Evolutionary conservation across 176 grass and related monocot species (phyloP).

Genomic region (Triticum dicoccoides): DNA sequence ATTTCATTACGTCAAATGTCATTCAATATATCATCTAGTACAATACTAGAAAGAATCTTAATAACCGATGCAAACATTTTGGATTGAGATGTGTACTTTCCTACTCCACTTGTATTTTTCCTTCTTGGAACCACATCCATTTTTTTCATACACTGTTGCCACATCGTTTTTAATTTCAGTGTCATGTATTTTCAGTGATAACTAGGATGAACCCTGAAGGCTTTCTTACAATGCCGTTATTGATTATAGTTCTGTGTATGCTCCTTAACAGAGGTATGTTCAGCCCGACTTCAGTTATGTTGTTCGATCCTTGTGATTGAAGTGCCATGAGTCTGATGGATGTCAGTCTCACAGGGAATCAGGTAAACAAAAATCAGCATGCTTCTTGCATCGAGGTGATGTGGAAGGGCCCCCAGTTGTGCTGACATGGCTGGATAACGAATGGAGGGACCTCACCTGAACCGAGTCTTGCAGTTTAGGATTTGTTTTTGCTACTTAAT

Average conservation of each 20-base stretch:
- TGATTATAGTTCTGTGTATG: not conserved
- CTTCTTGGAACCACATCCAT: not conserved
- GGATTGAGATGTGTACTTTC: not conserved
- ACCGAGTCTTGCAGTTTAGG: not conserved
- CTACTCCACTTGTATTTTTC: not conserved
- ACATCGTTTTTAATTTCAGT: not conserved
- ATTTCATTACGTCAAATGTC: not conserved
- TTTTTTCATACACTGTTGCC: not conserved
- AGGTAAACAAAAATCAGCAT: not conserved
- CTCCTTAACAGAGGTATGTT: slow-evolving; percentile 4
- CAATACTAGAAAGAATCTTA: not conserved
- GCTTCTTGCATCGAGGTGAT: not conserved
- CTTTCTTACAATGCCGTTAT: not conserved
- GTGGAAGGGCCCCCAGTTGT: not conserved
- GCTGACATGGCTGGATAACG: slow-evolving; percentile 1
- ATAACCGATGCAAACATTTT: not conserved
- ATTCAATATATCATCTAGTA: too few species aligned
- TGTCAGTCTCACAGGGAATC: not conserved
- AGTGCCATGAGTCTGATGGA: not conserved
- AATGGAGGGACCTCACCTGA: not conserved
- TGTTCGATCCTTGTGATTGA: not conserved
- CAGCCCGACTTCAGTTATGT: not conserved
- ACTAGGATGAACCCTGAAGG: not conserved
- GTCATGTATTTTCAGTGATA: not conserved
- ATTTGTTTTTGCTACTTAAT: not conserved